These are phyloP conservation scores for Nothomitra cinnamomea DNA, from an alignment of 2,329 filamentous ascomycete species.

Conservation along the genomic window DNA sequence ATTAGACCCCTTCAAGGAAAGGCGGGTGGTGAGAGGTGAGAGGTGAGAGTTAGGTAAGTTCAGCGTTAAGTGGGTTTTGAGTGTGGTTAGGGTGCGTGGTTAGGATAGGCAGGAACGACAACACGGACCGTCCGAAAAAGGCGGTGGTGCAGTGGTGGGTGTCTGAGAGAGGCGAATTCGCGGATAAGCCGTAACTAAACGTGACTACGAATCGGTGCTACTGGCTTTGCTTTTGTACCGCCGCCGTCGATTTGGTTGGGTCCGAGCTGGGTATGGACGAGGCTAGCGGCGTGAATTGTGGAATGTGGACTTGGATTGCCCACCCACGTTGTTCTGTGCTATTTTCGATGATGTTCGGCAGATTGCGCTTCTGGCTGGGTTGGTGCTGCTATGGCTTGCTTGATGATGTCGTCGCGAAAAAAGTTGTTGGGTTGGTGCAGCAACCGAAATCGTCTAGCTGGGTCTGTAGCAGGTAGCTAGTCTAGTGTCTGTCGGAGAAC, in stretches of 20 bases:
- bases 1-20: not conserved
- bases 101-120: not conserved
- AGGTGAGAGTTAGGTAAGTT: not conserved
- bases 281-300: too few species aligned
- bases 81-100: too few species aligned
- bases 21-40: not conserved
- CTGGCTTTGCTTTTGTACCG: not conserved
- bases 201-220: not conserved
- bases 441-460: not conserved
- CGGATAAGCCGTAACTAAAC: not conserved
- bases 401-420: not conserved
- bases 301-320: too few species aligned
- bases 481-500: not conserved
- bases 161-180: too few species aligned
- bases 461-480: not conserved
- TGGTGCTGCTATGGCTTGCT: too few species aligned
- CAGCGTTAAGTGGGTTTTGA: too few species aligned
- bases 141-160: not conserved
- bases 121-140: not conserved
- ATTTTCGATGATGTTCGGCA: not conserved
- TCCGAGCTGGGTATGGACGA: too few species aligned
- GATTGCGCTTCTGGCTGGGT: not conserved
- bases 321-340: not conserved
- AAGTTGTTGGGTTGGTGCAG: constrained; percentile 2
- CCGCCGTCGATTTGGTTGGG: not conserved